Conservation (phyloP, 805 yeast genomes). For the Lachancea nothofagi region DNA sequence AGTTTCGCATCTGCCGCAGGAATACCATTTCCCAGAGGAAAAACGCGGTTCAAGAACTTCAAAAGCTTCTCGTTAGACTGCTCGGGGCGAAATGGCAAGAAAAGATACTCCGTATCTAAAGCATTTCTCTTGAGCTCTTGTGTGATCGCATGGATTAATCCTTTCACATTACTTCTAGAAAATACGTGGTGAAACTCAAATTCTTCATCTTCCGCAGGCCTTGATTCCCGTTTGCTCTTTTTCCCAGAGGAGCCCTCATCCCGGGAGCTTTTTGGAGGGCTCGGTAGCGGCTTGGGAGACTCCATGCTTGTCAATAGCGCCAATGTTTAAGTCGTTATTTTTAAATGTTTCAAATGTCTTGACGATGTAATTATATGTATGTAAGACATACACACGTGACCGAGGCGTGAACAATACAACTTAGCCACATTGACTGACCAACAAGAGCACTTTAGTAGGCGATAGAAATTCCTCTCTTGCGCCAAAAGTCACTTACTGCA, state of each 20-base stretch:
- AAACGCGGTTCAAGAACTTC: constrained; percentile 48
- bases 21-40: constrained; percentile 49
- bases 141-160: constrained; percentile 64
- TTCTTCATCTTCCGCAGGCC: constrained; percentile 21
- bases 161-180: constrained; percentile 60
- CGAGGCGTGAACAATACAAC: too few species aligned
- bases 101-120: constrained; percentile 62
- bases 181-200: constrained; percentile 42
- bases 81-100: constrained; percentile 73
- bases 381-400: background rate
- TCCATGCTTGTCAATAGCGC: constrained; percentile 8
- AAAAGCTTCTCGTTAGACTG: constrained; percentile 57
- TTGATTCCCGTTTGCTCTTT: background rate
- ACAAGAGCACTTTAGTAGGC: constrained; percentile 14
- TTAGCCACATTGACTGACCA: too few species aligned
- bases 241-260: background rate
- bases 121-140: constrained; percentile 67
- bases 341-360: background rate
- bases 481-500: constrained; percentile 88
- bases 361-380: background rate
- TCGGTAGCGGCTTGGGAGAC: constrained; percentile 11
- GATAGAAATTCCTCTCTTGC: constrained; percentile 58
- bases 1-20: constrained; percentile 41
- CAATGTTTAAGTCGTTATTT: background rate
- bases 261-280: constrained; percentile 5